Evolutionary conservation across 805 yeast species (phyloP).

Genomic region (Ogataea trehaloabstinens): DNA sequence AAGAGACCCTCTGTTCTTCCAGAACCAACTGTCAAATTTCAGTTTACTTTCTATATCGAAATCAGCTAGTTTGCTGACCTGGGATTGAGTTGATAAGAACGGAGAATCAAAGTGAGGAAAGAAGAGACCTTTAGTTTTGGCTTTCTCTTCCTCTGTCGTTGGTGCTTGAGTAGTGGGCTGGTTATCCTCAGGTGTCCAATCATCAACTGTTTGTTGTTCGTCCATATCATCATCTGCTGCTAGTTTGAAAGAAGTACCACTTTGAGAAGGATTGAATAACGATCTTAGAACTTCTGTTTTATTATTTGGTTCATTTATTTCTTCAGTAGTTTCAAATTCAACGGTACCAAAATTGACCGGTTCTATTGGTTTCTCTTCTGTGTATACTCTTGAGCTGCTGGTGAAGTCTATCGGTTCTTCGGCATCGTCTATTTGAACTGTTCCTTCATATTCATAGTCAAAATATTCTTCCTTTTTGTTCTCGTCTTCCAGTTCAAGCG

Average conservation of each 20-base stretch:
- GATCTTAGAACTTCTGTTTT: slow-evolving; percentile 64
- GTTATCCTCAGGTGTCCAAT: slow-evolving; percentile 1
- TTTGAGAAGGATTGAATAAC: slow-evolving; percentile 47
- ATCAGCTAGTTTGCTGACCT: slow-evolving; percentile 56
- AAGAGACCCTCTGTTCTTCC: slow-evolving; percentile 79
- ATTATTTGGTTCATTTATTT: slow-evolving; percentile 30
- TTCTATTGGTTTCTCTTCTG: slow-evolving; percentile 7
- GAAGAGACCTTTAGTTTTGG: slow-evolving; percentile 54
- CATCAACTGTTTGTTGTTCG: slow-evolving; percentile 24
- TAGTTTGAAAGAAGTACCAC: slow-evolving; percentile 38
- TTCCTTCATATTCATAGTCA: slow-evolving; percentile 46
- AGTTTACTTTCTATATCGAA: slow-evolving; percentile 31
- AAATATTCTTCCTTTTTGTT: slow-evolving; percentile 37
- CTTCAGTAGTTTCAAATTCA: slow-evolving; percentile 34
- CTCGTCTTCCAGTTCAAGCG: slow-evolving; percentile 32
- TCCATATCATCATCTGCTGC: slow-evolving; percentile 48
- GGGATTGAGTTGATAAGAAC: slow-evolving; percentile 81
- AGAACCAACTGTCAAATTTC: slow-evolving; percentile 74
- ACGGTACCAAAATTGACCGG: slow-evolving; percentile 33
- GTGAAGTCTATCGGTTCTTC: background rate
- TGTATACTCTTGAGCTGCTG: background rate
- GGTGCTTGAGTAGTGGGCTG: background rate
- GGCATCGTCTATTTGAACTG: background rate
- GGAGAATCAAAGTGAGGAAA: slow-evolving; percentile 87
- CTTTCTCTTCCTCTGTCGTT: background rate